phyloP scores from a whole-genome alignment of 495 filamentous ascomycete genomes.

The Pseudotulostoma volvatum region DNA sequence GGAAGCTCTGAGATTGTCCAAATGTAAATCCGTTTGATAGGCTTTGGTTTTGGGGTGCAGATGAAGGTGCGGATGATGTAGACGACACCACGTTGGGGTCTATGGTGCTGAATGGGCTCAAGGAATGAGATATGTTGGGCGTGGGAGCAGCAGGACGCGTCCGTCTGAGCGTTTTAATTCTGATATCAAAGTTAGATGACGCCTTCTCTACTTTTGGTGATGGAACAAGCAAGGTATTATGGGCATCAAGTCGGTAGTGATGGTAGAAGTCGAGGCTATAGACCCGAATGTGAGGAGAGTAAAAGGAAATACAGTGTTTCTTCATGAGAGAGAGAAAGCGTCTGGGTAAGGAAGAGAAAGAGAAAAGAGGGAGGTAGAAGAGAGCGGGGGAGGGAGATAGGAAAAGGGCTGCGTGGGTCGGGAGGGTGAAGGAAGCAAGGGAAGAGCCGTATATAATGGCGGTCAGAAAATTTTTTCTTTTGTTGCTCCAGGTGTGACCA shows the following conservation, averaged over 20 bases:
- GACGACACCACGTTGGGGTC: conserved; percentile 17
- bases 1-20: conserved; percentile 33
- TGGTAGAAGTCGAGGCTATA: not conserved
- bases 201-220: no score
- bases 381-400: not conserved
- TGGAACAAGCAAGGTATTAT: no score
- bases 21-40: conserved; percentile 25
- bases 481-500: no score
- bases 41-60: conserved; percentile 17
- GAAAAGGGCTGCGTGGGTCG: no score
- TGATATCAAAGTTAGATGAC: no score
- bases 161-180: conserved; percentile 2
- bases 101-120: conserved; percentile 14
- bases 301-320: not conserved
- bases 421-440: conserved; percentile 2
- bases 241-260: no score
- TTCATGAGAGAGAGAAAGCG: not conserved
- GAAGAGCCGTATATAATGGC: conserved; percentile 1
- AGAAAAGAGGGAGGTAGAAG: conserved; percentile 1
- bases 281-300: not conserved
- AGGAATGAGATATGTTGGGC: no score
- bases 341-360: not conserved
- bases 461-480: conserved; percentile 1
- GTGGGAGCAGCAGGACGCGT: not conserved
- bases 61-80: no score